These are phyloP conservation scores for Turritis glabra DNA, from an alignment of 345 rosid species.

Conservation along the genomic window DNA sequence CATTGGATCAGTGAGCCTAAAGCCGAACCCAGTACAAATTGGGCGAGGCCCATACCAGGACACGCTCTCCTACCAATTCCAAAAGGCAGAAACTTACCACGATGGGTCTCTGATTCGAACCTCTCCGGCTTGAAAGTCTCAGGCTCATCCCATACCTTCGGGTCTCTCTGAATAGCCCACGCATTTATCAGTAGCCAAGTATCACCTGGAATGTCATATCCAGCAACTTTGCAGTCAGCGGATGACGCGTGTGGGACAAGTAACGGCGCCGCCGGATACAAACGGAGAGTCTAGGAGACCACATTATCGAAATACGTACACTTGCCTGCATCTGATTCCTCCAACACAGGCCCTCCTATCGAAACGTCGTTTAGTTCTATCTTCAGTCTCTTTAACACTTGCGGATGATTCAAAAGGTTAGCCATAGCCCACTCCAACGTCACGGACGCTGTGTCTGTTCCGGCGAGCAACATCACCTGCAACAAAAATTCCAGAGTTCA, in stretches of 20 bases:
- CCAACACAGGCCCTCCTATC: conserved; percentile 14
- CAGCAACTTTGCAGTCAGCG: conserved; percentile 34
- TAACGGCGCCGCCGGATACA: conserved; percentile 31
- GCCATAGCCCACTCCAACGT: conserved; percentile 20
- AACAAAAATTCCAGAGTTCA: neutral
- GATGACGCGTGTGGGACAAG: conserved; percentile 46
- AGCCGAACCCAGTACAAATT: conserved; percentile 24
- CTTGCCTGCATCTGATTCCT: conserved; percentile 37
- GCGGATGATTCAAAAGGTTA: conserved; percentile 7
- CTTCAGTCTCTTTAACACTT: neutral
- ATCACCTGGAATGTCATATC: conserved; percentile 41
- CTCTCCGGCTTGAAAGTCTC: conserved; percentile 47
- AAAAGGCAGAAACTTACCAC: conserved; percentile 1
- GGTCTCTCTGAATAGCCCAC: conserved; percentile 56
- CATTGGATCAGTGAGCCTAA: conserved; percentile 42
- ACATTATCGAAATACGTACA: conserved; percentile 37
- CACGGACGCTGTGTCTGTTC: conserved; percentile 16
- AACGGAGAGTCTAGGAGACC: conserved; percentile 42
- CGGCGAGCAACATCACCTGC: conserved; percentile 10
- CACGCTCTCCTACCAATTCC: conserved; percentile 17
- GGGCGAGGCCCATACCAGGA: conserved; percentile 36
- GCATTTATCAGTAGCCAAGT: conserved; percentile 47
- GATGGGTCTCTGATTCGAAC: neutral
- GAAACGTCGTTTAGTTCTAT: neutral
- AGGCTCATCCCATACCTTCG: conserved; percentile 41